Percentiles rank a stretch among this genome's conserved stretches.
phyloP scores from a whole-genome alignment of 345 rosid genomes.

The Limnanthes douglasii region DNA sequence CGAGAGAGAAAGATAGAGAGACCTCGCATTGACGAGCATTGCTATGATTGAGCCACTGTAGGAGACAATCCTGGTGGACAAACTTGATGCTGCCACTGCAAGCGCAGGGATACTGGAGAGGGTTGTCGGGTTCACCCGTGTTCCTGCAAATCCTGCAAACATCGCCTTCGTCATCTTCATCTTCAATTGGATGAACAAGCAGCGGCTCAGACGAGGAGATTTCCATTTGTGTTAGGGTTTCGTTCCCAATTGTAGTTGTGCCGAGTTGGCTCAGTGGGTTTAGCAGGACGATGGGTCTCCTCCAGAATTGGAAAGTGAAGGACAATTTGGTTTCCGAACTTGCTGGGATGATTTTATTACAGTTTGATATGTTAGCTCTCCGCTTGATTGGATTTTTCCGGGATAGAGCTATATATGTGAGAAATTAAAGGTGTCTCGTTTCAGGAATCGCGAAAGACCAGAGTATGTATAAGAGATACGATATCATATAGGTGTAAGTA shows the following conservation, averaged over 20 bases:
- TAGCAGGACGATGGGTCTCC: too few relatives aligned
- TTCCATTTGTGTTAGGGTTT: slow-evolving; percentile 16
- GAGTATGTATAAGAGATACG: too few relatives aligned
- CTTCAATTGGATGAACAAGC: slow-evolving; percentile 21
- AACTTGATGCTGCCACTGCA: slow-evolving; percentile 98
- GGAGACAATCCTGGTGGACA: slow-evolving; percentile 96
- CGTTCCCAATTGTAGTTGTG: neutral
- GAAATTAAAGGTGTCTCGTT: too few relatives aligned
- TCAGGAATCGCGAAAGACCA: too few relatives aligned
- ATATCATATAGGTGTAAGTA: too few relatives aligned
- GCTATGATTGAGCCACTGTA: slow-evolving; percentile 98
- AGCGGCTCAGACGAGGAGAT: slow-evolving; percentile 19
- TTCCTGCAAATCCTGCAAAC: slow-evolving; percentile 99
- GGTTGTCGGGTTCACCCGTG: slow-evolving; percentile 86
- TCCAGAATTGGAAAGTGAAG: too few relatives aligned
- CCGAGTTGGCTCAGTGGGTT: slow-evolving; percentile 19
- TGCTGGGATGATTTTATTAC: too few relatives aligned
- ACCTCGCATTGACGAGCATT: slow-evolving; percentile 99
- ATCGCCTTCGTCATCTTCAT: slow-evolving; percentile 90
- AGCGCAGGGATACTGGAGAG: slow-evolving; percentile 89
- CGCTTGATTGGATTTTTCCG: too few relatives aligned
- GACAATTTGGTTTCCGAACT: too few relatives aligned
- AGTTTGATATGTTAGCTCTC: too few relatives aligned
- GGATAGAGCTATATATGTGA: too few relatives aligned
- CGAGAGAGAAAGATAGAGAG: neutral